Evolutionary conservation across 176 grass and related monocot species (phyloP), one percentile per base, ranked within the genome.

Genomic region (Tillandsia fasciculata): DNA sequence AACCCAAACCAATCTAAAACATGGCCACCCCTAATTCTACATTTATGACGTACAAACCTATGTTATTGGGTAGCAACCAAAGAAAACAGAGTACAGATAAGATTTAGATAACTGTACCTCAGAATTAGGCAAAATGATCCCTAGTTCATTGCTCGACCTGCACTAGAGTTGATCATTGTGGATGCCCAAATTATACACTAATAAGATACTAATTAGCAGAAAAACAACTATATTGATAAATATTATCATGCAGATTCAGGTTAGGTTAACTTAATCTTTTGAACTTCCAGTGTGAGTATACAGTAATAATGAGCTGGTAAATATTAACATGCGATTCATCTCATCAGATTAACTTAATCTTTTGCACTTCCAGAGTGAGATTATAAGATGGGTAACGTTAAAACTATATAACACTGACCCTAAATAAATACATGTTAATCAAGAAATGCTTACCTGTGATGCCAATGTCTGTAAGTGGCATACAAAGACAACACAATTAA

Each of bases 391-490:
- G 33, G 33, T 42, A 7, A 42, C 33, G 0, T 42, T 42, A 42
- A 42, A 42, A 42, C 33, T 42, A 42, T 42, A 42, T 42, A 42
- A 42, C 33, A 42, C 33, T 42, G 33, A 42, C 33, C 4, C 33
- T 42, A 42, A 61, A 61, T 10, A 61, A 10, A 22, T 61, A 61
- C 56, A 18, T 3, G 14, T 22, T 33, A n/a, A 73, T 8, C 29
- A 6, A 75, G 11, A 58, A 33, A 57, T 17, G 33, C 66, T 61
- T 49, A 77, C 75, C 75, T 69, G 20, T 15, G 12, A 69, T 61
- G 23, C 65, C 75, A 69, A 11, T 69, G 53, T 47, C 66, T 61
- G 66, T 77, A 77, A 27, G 75, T 77, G 54, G 75, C 65, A 61
- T 77, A 77, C 17, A 77, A 53, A 52, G 75, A 69, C 61, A 77